Base-by-base conservation (phyloP, 768 basidiomycete species). In the Xerocomus spinulosus region DNA sequence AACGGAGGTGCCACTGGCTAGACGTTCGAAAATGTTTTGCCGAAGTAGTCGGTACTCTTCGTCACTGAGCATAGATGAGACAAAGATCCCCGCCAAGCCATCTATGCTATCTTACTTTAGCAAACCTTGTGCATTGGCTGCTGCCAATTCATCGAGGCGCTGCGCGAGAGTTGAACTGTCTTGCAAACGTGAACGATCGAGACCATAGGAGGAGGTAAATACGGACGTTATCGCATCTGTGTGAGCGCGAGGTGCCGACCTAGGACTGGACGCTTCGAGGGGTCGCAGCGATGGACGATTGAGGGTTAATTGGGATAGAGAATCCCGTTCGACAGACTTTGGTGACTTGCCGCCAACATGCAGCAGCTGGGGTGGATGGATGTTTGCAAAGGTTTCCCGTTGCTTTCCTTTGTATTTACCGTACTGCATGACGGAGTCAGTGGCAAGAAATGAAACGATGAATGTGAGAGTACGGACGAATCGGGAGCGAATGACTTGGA, bases 1-100 rank as follows among this genome's bases (percentile, higher is more conserved):
- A 18, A 86, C 73, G 9, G 70, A 60, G 21, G 78, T 70, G 42
- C 72, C 75, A 51, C 70, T 79, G 14, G 86, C 76, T 58, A 88
- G 80, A 44, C 90, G 79, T 62, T 91, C 87, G 56, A 92, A 92
- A 32, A 92, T 72, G 60, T 83, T 88, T 65, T 90, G 88, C 36
- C 90, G 82, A 12, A 92, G 76, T 35, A 92, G 65, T 42, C 89
- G 82, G 63, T 92, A 92, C 62, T 90, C 90, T 55, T 91, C 87
- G 66, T 92, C 86, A 61, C 90, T 92, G 57, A 28, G 43, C 28
- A 48, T 9, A 3, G 5, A 42, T 54, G 47, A 47, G 48, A 46
- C 38, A 28, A 28, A 15, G 44, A 35, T 42, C 32, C 17, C 28
- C 21, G 32, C 33, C 28, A 13, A 7, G 18, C 20, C 34, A 42